Evolutionary conservation across 2,329 filamentous ascomycete species (phyloP), one percentile per base, ranked within the genome.

Genomic region (Tolypocladium cylindrosporum): DNA sequence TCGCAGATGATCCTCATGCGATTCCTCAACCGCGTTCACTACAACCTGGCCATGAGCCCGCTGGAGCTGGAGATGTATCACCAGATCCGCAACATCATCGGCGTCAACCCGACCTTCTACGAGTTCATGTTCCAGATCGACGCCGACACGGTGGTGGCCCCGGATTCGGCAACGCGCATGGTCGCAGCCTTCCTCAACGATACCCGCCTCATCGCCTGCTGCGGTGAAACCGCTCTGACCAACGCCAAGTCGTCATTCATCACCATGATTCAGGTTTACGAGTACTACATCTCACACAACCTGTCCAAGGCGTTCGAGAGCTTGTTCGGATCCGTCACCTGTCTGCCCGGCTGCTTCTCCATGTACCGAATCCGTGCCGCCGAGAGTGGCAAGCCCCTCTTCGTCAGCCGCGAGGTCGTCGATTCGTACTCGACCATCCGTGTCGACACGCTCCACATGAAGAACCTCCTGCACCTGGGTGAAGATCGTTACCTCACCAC

Each of bases 221-320:
- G 94, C 69, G 94, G 94, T 75, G 94, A 99, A 75, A 99, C 94
- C 0, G 89, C 89, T 19, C 80, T 99, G 54, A 92, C 88, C 62
- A 99, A 99, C 70, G 89, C 91, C 60, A 97, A 97, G 73, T 82
- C 88, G 8, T 97, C 93, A 1, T 91, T 95, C 69, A 85, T 96
- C 64, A 99, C 94, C 55, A 97, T 97, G 93, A 99, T 99, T 71
- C 94, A 99, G 75, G 93, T 99, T 40, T 99, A 97, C 79, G 93
- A 99, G 75, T 99, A 99, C 81, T 99, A 92, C 78, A 99, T 99
- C 68, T 97, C 93, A 55, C 93, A 99, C 79, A 96, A 97, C 72
- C 76, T 99, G 65, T 87, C 90, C 65, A 97, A 99, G 77, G 94
- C 93, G 14, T 99, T 99, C 72, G 93, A 97, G 75, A 94, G 89